Evolutionary conservation across 179 eudicot genomes (phyloP), one percentile per base, ranked within the genome.

Genomic region (Sideroxylon spinosum): DNA sequence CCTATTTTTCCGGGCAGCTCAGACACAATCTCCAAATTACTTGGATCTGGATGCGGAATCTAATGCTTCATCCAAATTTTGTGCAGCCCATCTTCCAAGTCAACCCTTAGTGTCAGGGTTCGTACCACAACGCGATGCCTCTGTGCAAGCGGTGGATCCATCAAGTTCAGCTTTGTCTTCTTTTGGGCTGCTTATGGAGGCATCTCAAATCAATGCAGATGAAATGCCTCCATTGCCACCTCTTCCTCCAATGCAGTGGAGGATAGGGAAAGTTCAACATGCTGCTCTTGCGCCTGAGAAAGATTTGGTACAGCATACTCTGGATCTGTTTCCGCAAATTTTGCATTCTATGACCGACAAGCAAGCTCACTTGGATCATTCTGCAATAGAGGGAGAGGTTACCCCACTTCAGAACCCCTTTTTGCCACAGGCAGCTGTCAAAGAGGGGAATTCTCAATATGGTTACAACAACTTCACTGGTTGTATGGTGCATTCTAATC

Each of bases 221-320:
- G 93, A 89, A 74, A 81, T 89, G 86, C 98, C 97, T 61, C 95
- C 99, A 9, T 81, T 96, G 79, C 99, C 99, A 68, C 99, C 99
- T 80, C 89, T 96, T 84, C 99, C 99, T 79, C 99, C 99, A 25
- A 86, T 92, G 85, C 97, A 96, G 80, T 94, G 99, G 99, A 90
- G 93, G 85, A 77, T 89, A 78, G 93, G 93, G 57, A 94, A 82
- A 86, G 84, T 85, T 78, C 93, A 83, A 78, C 86, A 88, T 78
- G 76, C 85, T 78, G 80, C 88, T 29, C 76, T 84, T 70, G 73
- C 83, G 84, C 75, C 82, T 8, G 88, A 63, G 77, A 80, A 82
- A 68, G 88, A 73, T 28, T 57, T 60, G 71, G 78, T 70, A 74
- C 84, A 69, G 71, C 75, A 77, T 44, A 79, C 64, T 62, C 63